A percentile compares a stretch with the other conserved stretches of the same genome.
phyloP scores from a whole-genome alignment of 163 green algal species.

The Dunaliella salina region DNA sequence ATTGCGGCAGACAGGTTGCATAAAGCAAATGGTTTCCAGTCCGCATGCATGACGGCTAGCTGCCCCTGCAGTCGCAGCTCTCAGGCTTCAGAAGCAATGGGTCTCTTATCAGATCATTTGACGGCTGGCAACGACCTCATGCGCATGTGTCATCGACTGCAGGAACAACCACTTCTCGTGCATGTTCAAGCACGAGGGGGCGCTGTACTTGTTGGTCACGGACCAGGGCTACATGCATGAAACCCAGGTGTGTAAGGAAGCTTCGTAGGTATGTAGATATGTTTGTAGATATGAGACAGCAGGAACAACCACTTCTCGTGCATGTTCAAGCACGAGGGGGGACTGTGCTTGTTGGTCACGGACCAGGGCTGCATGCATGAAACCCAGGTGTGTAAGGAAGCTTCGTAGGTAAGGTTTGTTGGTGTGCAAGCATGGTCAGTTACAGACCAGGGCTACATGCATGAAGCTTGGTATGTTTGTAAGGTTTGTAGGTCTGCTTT shows the following conservation, averaged over 20 bases:
- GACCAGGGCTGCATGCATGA: conserved; percentile 76
- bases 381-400: conserved; percentile 11
- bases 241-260: conserved; percentile 11
- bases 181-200: conserved; percentile 66
- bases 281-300: too few species aligned
- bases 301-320: conserved; percentile 91
- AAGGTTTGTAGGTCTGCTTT: too few species aligned
- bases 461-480: conserved; percentile 32
- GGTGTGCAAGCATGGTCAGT: conserved; percentile 40
- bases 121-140: too few species aligned
- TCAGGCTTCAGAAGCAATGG: too few species aligned
- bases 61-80: too few species aligned
- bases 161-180: conserved; percentile 91
- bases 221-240: conserved; percentile 76
- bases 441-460: conserved; percentile 76
- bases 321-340: conserved; percentile 66
- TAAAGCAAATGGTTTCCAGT: too few species aligned
- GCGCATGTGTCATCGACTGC: not conserved
- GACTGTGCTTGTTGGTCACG: conserved; percentile 76
- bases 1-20: too few species aligned
- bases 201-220: conserved; percentile 76
- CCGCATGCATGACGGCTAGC: too few species aligned
- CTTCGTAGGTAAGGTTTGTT: too few species aligned
- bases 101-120: too few species aligned
- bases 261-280: too few species aligned